Evolutionary conservation across 148 eudicot genomes (phyloP), one percentile per base, ranked within the genome.

Genomic region (Camellia lanceoleosa): DNA sequence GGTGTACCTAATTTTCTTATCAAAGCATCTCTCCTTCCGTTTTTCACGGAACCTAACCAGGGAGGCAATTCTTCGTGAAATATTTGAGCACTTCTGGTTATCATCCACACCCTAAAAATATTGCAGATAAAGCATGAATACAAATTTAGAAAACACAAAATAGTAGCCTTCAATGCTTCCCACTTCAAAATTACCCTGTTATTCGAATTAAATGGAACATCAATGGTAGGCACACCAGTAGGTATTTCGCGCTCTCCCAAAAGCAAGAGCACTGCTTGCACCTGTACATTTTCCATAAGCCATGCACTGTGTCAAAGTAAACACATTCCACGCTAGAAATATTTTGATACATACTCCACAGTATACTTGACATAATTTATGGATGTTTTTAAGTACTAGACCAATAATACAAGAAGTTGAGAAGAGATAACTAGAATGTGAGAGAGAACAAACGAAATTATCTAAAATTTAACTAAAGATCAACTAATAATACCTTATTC

Each of bases 1-100:
- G n/a, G 84, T 85, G 82, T 91, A 91, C 51, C 94, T 80, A 58
- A 91, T 89, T 80, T 87, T 91, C 83, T 89, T 89, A 68, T 91
- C 94, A 81, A 88, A 91, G 80, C 91, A 87, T 58, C 92, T 80
- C 73, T 86, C 94, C 76, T 89, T 91, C 62, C 92, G 75, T 74
- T 91, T 91, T 81, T 89, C 90, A 11, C 94, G 82, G 76, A 91
- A 91, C 76, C 94, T 79, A 73, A 77, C 85, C 74, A 91, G 76
- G 55, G 94, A 91, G 42, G 94, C 94, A 63, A 78, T 79, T 73
- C 94, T 85, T 52, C 83, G 87, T 11, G 92, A 84, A 63, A 81
- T 69, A 80, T 80, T 88, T 59, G 88, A 80, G 63, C 64, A 73
- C 67, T 80, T 81, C 14, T 86, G 78, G 75, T 68, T 62, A 79